Base-by-base conservation (phyloP, 768 basidiomycete species). In the Trametes gibbosa region DNA sequence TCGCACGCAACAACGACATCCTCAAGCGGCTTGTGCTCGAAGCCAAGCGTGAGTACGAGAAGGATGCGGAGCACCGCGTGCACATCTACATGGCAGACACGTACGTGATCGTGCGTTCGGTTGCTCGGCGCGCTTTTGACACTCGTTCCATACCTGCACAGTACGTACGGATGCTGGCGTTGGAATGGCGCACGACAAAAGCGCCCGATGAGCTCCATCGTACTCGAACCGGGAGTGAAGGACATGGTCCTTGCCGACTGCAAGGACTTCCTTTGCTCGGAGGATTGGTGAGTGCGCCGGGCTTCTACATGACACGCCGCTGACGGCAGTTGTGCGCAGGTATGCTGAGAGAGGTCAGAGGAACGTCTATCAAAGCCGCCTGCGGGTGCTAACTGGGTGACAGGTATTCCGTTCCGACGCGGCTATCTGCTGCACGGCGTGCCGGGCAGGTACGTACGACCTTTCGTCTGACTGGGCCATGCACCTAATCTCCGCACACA, bases 131-230 rank as follows among this genome's bases (percentile, higher is more conserved):
- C 34, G 50, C 58, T 59, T 56, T 59, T 65, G 48, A 66, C 56
- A 63, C 45, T 58, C 66, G 60, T 54, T 32, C 29, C 51, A 25
- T 25, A 53, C 52, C 45, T 48, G 39, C 50, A 34, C 63, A 89
- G 87, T 47, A 82, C 85, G 9, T 88, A 88, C 66, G 81, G 80
- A 1, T 85, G 85, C 66, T 95, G 92, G 92, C 79, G 90, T 56
- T 92, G 90, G 87, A 93, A 91, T 65, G 92, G 90, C 42, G 89
- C 91, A 5, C 81, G 90, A 49, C 89, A 92, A 67, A 95, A 95
- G 73, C 82, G 92, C 32, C 92, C 92, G 0, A 88, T 95, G 87
- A 90, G 87, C 66, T 93, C 91, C n/a, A 93, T 95, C 61, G 91
- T 94, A 14, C 80, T 94, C 12, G 90, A 93, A 65, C 90, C 91